Evolutionary conservation across 805 yeast genomes (phyloP).

Genomic region (Kodamaea restingae): DNA sequence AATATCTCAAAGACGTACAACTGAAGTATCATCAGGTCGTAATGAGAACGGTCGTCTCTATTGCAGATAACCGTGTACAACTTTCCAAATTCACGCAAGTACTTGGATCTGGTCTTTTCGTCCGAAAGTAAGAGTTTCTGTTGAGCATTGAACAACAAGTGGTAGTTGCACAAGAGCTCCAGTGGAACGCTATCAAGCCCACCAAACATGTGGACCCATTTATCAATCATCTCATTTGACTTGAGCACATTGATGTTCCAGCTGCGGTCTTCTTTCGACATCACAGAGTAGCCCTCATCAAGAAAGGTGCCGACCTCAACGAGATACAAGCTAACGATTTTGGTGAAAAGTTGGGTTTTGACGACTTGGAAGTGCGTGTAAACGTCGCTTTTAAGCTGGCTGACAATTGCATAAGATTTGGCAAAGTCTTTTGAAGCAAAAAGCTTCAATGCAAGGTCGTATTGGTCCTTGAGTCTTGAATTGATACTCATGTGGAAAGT

Average conservation of each 20-base stretch:
- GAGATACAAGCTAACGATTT: constrained; percentile 33
- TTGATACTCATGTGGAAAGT: not conserved
- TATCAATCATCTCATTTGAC: constrained; percentile 16
- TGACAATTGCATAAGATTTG: constrained; percentile 27
- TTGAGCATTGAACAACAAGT: constrained; percentile 28
- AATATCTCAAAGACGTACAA: constrained; percentile 34
- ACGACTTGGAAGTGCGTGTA: constrained; percentile 23
- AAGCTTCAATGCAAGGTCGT: constrained; percentile 34
- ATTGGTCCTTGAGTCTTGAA: constrained; percentile 13
- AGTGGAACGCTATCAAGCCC: constrained; percentile 23
- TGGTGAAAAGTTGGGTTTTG: constrained; percentile 22
- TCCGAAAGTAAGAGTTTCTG: constrained; percentile 13
- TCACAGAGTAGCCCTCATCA: not conserved
- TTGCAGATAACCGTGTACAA: constrained; percentile 5
- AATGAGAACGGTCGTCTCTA: constrained; percentile 9
- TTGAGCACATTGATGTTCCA: constrained; percentile 14
- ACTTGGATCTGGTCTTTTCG: constrained; percentile 9
- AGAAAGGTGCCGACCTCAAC: constrained; percentile 30
- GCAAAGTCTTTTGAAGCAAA: constrained; percentile 37
- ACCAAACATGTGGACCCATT: constrained; percentile 18
- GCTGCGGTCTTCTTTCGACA: constrained; percentile 3
- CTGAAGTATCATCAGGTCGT: constrained; percentile 24
- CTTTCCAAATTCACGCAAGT: constrained; percentile 6
- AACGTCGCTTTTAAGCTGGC: constrained; percentile 19
- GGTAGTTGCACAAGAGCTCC: constrained; percentile 31